Evolutionary conservation across 495 filamentous ascomycete genomes (phyloP), one percentile per base, ranked within the genome.

Genomic region (Penicillium pulvis): DNA sequence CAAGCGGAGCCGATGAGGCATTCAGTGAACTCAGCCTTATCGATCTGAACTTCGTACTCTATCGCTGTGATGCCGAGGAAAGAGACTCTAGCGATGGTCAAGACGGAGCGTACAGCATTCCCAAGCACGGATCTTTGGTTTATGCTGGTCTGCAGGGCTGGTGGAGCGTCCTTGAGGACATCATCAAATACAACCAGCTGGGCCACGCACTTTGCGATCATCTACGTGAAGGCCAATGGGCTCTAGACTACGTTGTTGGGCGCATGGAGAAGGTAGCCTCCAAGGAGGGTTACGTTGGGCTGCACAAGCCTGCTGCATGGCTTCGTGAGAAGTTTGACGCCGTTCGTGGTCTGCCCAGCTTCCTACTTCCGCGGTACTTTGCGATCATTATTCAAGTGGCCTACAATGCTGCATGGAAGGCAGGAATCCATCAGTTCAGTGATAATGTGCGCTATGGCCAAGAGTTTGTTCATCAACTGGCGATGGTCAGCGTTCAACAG

Each of bases 121-220:
- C 95, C 10, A 85, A 86, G 0, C 76, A 90, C 64, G 95, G 93
- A 4, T 80, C 89, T 48, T 79, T 97, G 43, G 90, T 97, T 17
- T 99, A 99, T 72, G 93, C 95, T 56, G 95, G 95, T 46, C 82
- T 99, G 28, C 95, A 99, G 71, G 95, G 95, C 14, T 99, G 94
- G 94, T 97, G 93, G 94, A 97, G 92, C 70, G 79, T 96, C 7
- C 79, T 99, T 42, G 88, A 90, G 62, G 80, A 89, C 57, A 85
- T 98, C 60, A 90, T 97, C 73, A 82, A 79, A 41, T 85, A 94
- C 57, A 99, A 99, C 66, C 81, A 99, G 70, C 83, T 99, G 9
- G 94, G 89, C 7, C 95, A 98, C 68, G 90, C 95, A 7, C 77
- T 99, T 3, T 97, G 93, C 69, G 86, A 96, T 61, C 90, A 99